Percentiles rank a stretch among this genome's conserved stretches.
Conservation (phyloP, 164 flowering plant genomes). For the Magnolia changhungtana region DNA sequence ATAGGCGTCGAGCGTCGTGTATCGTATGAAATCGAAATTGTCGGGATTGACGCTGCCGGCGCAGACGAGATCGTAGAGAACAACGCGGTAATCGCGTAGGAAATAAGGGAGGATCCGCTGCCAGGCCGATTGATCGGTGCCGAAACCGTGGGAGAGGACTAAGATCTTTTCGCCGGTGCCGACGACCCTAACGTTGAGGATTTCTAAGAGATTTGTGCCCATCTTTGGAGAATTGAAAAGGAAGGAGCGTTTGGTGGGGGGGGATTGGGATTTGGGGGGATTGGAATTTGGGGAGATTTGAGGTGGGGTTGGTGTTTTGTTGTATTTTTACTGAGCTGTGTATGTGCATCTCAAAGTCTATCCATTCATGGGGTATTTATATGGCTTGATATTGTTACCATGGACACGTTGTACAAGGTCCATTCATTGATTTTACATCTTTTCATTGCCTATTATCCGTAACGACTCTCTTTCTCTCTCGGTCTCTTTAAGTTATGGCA, state of each 20-base stretch:
- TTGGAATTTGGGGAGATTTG: neutral
- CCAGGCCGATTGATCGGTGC: conserved; percentile 98
- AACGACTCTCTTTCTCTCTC: neutral
- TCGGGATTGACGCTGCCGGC: conserved; percentile 97
- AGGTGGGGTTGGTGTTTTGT: neutral
- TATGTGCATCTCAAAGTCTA: too few relatives aligned
- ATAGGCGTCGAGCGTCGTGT: conserved; percentile 74
- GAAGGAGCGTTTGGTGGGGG: neutral
- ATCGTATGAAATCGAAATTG: conserved; percentile 68
- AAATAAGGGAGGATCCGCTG: conserved; percentile 72
- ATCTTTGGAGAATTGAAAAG: neutral
- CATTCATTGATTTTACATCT: too few relatives aligned
- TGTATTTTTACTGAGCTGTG: neutral
- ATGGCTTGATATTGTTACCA: neutral
- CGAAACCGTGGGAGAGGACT: conserved; percentile 86
- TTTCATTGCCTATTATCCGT: neutral
- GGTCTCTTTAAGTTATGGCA: neutral
- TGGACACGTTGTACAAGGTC: neutral
- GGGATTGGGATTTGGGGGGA: neutral
- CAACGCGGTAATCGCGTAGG: conserved; percentile 42
- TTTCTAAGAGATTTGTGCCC: conserved; percentile 42
- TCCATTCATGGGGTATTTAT: neutral
- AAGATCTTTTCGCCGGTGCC: conserved; percentile 58
- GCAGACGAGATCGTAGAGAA: conserved; percentile 86
- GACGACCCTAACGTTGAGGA: conserved; percentile 72